phyloP scores from a whole-genome alignment of 768 basidiomycete genomes.

The Phanerodontia chrysosporium region DNA sequence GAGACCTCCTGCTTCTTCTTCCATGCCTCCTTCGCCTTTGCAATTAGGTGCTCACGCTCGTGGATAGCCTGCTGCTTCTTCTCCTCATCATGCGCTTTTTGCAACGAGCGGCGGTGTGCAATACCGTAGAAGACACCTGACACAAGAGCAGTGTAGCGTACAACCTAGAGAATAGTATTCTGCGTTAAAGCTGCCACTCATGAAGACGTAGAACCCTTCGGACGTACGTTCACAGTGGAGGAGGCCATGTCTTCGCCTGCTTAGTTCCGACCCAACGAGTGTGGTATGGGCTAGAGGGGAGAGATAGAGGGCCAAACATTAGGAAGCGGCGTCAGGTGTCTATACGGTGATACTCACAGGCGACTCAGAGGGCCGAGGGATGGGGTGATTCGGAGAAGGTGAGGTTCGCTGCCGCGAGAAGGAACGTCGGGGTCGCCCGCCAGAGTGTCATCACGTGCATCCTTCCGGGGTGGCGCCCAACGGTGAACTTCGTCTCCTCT shows the following conservation, averaged over 20 bases:
- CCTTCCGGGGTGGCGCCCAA: slow-evolving; percentile 4
- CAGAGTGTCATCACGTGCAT: slow-evolving; percentile 7
- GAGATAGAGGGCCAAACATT: background rate
- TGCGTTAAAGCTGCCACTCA: background rate
- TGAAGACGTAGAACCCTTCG: background rate
- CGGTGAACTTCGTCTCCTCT: too few species aligned
- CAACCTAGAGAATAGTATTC: slow-evolving; percentile 47
- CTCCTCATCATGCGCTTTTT: slow-evolving; percentile 72
- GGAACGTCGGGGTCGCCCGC: slow-evolving; percentile 10
- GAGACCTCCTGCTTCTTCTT: slow-evolving; percentile 64
- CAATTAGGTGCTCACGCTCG: slow-evolving; percentile 70
- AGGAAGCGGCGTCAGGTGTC: background rate
- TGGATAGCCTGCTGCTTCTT: slow-evolving; percentile 72
- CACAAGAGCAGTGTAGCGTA: slow-evolving; percentile 88
- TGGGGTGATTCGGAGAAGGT: background rate
- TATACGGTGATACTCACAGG: background rate
- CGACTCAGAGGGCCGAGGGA: background rate
- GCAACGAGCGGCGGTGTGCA: slow-evolving; percentile 86
- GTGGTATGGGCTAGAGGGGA: slow-evolving; percentile 2
- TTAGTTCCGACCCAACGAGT: slow-evolving; percentile 15
- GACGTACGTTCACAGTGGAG: slow-evolving; percentile 70
- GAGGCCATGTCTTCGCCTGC: slow-evolving; percentile 51
- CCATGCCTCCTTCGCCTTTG: slow-evolving; percentile 88
- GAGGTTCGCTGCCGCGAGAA: slow-evolving; percentile 1
- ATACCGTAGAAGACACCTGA: slow-evolving; percentile 89